Evolutionary conservation across 768 basidiomycete species (phyloP).

Genomic region (Boletus fagicola): DNA sequence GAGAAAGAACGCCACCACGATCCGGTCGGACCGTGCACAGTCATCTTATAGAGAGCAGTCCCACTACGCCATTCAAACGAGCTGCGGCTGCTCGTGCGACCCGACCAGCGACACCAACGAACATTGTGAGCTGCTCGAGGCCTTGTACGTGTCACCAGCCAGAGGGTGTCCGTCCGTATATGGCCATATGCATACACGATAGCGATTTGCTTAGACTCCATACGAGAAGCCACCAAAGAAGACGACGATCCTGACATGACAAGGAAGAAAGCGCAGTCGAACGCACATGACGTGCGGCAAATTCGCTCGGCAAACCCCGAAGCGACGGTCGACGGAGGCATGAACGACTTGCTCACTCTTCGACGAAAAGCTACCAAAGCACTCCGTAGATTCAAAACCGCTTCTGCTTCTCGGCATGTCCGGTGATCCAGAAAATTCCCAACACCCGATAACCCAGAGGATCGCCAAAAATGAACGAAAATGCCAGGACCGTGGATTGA

Average conservation of each 20-base stretch:
- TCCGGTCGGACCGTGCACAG: neutral
- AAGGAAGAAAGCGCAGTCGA: slow-evolving; percentile 10
- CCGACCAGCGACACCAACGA: neutral
- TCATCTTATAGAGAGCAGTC: neutral
- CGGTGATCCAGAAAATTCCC: neutral
- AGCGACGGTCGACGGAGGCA: neutral
- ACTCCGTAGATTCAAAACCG: neutral
- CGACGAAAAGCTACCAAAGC: neutral
- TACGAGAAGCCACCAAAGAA: slow-evolving; percentile 19
- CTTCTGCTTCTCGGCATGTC: neutral
- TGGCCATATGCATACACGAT: slow-evolving; percentile 3
- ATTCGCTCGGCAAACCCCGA: slow-evolving; percentile 16
- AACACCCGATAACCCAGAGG: neutral
- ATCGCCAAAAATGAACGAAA: neutral
- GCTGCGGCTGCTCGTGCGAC: neutral
- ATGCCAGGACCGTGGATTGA: slow-evolving; percentile 49
- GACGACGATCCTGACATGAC: slow-evolving; percentile 27
- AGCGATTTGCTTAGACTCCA: slow-evolving; percentile 8
- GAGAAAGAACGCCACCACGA: slow-evolving; percentile 11
- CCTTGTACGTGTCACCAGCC: neutral
- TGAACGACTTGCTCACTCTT: neutral
- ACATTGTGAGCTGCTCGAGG: neutral
- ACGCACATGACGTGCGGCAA: slow-evolving; percentile 8
- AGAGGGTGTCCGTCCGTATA: neutral
- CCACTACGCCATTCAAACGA: neutral